phyloP scores from a whole-genome alignment of 352 stramenopile genomes.

The Pythium guiyangense region DNA sequence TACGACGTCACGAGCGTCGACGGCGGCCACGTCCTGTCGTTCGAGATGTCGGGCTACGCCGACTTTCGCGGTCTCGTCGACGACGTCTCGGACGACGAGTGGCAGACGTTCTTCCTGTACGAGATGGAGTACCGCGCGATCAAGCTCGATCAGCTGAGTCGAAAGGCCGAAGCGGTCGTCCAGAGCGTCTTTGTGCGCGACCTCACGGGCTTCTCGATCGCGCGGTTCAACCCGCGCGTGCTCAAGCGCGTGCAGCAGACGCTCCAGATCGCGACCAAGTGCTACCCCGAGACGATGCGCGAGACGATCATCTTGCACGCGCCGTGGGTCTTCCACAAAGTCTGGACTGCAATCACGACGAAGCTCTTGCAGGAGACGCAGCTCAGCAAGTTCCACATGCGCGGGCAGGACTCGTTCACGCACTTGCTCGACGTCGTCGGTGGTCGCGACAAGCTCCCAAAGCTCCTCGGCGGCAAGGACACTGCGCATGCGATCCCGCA shows the following conservation, averaged over 20 bases:
- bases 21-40: conserved; percentile 50
- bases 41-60: conserved; percentile 67
- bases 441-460: conserved; percentile 45
- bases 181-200: conserved; percentile 62
- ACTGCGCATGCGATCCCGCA: conserved; percentile 48
- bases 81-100: conserved; percentile 64
- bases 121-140: conserved; percentile 71
- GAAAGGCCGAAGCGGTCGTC: conserved; percentile 47
- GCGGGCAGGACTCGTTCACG: conserved; percentile 31
- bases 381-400: conserved; percentile 57
- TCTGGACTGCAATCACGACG: conserved; percentile 47
- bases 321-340: conserved; percentile 72
- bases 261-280: conserved; percentile 45
- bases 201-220: conserved; percentile 59
- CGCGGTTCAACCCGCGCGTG: conserved; percentile 49
- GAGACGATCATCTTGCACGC: conserved; percentile 55
- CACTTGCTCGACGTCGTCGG: conserved; percentile 42
- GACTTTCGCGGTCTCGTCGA: conserved; percentile 55
- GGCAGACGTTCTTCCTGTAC: conserved; percentile 63
- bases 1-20: conserved; percentile 48
- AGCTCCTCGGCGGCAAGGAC: conserved; percentile 54
- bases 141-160: conserved; percentile 60
- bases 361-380: conserved; percentile 60
- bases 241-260: conserved; percentile 38
- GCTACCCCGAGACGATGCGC: conserved; percentile 60